phyloP scores from a whole-genome alignment of 1,284 basidiomycete genomes.

The Afroboletus lepidellus region DNA sequence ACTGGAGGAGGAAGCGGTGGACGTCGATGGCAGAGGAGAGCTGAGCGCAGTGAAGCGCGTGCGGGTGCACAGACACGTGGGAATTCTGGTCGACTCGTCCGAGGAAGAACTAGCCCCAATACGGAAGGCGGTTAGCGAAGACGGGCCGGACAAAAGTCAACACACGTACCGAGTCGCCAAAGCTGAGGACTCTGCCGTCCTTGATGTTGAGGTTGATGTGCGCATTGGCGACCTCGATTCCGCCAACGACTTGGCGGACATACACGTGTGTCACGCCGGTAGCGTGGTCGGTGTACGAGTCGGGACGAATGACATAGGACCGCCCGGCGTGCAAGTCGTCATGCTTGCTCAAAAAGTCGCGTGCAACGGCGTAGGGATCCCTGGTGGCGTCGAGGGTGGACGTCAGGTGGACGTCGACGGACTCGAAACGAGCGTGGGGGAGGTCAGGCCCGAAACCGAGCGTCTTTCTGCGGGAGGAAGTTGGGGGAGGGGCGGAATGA shows the following conservation, averaged over 20 bases:
- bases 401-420: conserved; percentile 38
- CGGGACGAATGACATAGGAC: conserved; percentile 61
- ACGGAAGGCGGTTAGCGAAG: conserved; percentile 16
- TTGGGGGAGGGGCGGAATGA: conserved; percentile 15
- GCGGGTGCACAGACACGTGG: conserved; percentile 45
- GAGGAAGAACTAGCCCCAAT: conserved; percentile 56
- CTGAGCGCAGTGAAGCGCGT: conserved; percentile 55
- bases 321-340: conserved; percentile 34
- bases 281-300: conserved; percentile 83
- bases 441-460: conserved; percentile 77
- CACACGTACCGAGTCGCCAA: conserved; percentile 71
- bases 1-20: conserved; percentile 20
- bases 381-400: conserved; percentile 35
- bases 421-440: conserved; percentile 67
- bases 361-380: conserved; percentile 61
- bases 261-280: conserved; percentile 88
- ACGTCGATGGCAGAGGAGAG: conserved; percentile 36
- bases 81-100: conserved; percentile 44
- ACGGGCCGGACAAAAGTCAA: conserved; percentile 18
- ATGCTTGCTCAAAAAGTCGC: conserved; percentile 49
- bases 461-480: conserved; percentile 55
- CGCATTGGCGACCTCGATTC: conserved; percentile 84
- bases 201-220: conserved; percentile 90
- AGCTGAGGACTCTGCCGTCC: conserved; percentile 76
- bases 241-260: conserved; percentile 76